These are phyloP conservation scores for Westerdykella sp. DNA, from an alignment of 2,329 filamentous ascomycete species.

Conservation along the genomic window DNA sequence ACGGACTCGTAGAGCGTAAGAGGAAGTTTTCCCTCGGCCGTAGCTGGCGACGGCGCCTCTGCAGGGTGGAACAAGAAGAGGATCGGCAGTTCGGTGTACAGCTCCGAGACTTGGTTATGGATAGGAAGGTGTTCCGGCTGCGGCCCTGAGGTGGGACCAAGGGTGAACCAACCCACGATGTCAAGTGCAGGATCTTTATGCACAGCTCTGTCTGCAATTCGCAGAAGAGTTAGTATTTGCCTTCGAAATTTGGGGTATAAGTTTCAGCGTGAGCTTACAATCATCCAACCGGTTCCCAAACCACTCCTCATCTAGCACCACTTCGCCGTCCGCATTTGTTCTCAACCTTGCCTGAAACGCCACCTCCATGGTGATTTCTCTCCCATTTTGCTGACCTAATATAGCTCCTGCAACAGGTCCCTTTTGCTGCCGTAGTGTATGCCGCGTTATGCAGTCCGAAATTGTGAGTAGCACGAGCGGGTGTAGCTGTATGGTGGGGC, in stretches of 20 bases:
- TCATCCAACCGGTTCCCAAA: constrained; percentile 76
- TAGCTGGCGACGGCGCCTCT: constrained; percentile 44
- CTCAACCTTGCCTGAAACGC: constrained; percentile 71
- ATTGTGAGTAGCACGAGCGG: constrained; percentile 93
- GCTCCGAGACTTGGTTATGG: constrained; percentile 67
- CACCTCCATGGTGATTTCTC: constrained; percentile 85
- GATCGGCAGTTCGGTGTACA: constrained; percentile 78
- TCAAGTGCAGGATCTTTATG: constrained; percentile 74
- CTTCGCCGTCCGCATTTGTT: constrained; percentile 47
- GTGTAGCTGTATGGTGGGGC: constrained; percentile 76
- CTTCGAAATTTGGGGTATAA: not conserved
- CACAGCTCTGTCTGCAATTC: constrained; percentile 69
- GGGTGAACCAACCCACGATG: constrained; percentile 87
- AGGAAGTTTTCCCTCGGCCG: constrained; percentile 73
- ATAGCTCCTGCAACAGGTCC: constrained; percentile 80
- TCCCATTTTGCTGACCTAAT: constrained; percentile 86
- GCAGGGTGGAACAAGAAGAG: constrained; percentile 80
- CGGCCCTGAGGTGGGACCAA: constrained; percentile 68
- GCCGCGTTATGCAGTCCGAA: constrained; percentile 91
- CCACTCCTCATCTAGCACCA: constrained; percentile 61
- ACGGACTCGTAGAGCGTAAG: constrained; percentile 84
- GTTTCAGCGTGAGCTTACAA: constrained; percentile 53
- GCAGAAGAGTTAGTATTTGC: not conserved
- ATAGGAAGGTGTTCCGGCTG: constrained; percentile 61
- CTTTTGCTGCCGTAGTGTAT: constrained; percentile 67